These are phyloP conservation scores for Aristolochia contorta DNA, from an alignment of 164 flowering plant species.

Conservation along the genomic window DNA sequence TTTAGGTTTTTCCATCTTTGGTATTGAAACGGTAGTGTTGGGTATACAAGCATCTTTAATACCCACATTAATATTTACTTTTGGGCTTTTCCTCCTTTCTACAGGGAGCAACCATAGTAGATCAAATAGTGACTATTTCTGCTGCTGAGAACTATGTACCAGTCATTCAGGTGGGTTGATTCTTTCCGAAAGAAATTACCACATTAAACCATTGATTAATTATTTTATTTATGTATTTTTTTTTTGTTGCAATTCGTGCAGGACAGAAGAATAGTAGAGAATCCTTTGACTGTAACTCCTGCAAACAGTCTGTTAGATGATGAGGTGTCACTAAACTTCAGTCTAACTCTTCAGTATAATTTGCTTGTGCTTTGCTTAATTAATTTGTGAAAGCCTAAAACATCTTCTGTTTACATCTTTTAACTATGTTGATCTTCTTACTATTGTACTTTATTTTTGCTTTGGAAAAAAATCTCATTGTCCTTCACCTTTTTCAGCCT, in stretches of 20 bases:
- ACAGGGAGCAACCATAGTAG: constrained; percentile 96
- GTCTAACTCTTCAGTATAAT: neutral
- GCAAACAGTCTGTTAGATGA: constrained; percentile 21
- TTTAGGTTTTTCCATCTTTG: too few species aligned
- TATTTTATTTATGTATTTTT: neutral
- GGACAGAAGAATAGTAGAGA: constrained; percentile 37
- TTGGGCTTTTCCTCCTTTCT: constrained; percentile 1
- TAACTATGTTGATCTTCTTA: too few species aligned
- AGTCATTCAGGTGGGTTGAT: constrained; percentile 19
- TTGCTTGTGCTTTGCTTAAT: neutral
- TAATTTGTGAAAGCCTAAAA: neutral
- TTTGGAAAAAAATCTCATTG: neutral
- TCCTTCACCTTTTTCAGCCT: constrained; percentile 18
- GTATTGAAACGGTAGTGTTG: too few species aligned
- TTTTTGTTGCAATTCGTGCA: constrained; percentile 23
- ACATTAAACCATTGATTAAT: neutral
- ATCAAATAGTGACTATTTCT: constrained; percentile 61
- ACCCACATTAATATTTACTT: too few species aligned
- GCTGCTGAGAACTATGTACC: constrained; percentile 68
- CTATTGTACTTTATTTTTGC: neutral
- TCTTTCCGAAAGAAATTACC: constrained; percentile 13
- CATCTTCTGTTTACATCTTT: too few species aligned
- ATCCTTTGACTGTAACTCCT: constrained; percentile 21
- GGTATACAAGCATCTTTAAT: too few species aligned
- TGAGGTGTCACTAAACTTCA: constrained; percentile 38